phyloP scores from a whole-genome alignment of 139 green algal species.

The Nannochloris sp. region DNA sequence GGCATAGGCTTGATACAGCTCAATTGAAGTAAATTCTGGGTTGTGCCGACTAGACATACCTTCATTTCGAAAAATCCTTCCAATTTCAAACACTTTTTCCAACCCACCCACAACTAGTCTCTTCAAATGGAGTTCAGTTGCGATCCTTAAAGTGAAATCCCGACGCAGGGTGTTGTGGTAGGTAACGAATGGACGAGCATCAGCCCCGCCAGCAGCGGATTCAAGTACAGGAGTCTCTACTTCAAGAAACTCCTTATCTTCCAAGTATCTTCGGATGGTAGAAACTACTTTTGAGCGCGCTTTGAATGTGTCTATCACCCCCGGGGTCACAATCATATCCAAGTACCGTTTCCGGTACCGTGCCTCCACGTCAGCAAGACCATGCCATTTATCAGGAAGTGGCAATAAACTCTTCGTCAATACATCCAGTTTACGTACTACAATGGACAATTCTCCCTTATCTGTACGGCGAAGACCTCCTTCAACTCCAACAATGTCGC shows the following conservation, averaged over 20 bases:
- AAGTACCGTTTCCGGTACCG: slow-evolving; percentile 89
- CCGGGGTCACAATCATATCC: slow-evolving; percentile 92
- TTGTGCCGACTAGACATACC: slow-evolving; percentile 92
- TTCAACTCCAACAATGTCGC: slow-evolving; percentile 30
- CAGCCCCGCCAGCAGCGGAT: slow-evolving; percentile 79
- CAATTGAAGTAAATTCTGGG: slow-evolving; percentile 96
- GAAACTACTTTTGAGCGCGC: slow-evolving; percentile 69
- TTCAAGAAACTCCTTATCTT: slow-evolving; percentile 69
- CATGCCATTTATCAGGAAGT: slow-evolving; percentile 98
- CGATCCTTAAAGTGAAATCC: slow-evolving; percentile 90
- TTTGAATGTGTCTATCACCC: slow-evolving; percentile 66
- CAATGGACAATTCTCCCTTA: slow-evolving; percentile 85
- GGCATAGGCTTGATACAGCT: slow-evolving; percentile 93
- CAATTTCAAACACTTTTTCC: slow-evolving; percentile 97
- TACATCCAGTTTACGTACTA: slow-evolving; percentile 57
- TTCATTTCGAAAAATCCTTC: slow-evolving; percentile 96
- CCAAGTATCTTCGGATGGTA: slow-evolving; percentile 72
- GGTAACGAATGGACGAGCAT: slow-evolving; percentile 92
- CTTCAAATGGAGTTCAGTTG: slow-evolving; percentile 98
- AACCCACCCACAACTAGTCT: slow-evolving; percentile 81
- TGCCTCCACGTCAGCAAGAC: slow-evolving; percentile 91
- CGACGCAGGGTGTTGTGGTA: slow-evolving; percentile 88
- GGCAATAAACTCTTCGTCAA: slow-evolving; percentile 93
- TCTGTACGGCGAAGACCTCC: slow-evolving; percentile 83
- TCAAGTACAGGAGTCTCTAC: slow-evolving; percentile 82